These are phyloP conservation scores for Musa balbisiana DNA, from an alignment of 202 grass and related monocot species.

Conservation along the genomic window DNA sequence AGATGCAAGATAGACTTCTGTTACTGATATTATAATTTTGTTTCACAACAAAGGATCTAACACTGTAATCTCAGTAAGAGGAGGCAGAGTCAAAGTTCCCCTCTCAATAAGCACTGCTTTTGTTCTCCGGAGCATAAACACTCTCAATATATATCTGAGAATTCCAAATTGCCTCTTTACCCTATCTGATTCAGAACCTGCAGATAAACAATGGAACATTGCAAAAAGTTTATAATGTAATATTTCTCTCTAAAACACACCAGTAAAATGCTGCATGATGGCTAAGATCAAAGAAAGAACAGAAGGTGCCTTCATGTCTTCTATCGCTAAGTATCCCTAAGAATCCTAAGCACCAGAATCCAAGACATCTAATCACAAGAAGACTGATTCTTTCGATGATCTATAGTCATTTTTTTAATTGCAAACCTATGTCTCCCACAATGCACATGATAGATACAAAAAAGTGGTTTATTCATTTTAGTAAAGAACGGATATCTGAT, in stretches of 20 bases:
- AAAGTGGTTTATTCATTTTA: too few relatives aligned
- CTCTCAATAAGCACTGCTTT: slow-evolving; percentile 67
- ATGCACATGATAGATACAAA: too few relatives aligned
- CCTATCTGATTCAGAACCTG: slow-evolving; percentile 49
- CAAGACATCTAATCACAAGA: too few relatives aligned
- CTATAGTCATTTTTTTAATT: too few relatives aligned
- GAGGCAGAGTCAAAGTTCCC: slow-evolving; percentile 60
- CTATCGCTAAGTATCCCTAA: too few relatives aligned
- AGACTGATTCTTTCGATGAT: too few relatives aligned
- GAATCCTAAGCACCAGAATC: neutral
- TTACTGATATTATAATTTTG: neutral
- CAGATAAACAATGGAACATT: slow-evolving; percentile 22
- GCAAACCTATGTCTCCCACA: too few relatives aligned
- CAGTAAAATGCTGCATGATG: neutral
- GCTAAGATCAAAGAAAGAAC: too few relatives aligned
- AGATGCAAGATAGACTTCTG: neutral
- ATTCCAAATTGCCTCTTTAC: slow-evolving; percentile 61
- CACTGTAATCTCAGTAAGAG: slow-evolving; percentile 87
- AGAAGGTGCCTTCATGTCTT: too few relatives aligned
- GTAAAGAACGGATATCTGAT: too few relatives aligned
- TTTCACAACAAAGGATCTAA: slow-evolving; percentile 35
- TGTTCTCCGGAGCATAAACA: slow-evolving; percentile 91
- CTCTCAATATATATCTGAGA: slow-evolving; percentile 72
- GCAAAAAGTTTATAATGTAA: neutral
- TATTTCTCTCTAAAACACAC: neutral